Evolutionary conservation across 306 rosid genomes (phyloP).

Genomic region (Vigna mungo): DNA sequence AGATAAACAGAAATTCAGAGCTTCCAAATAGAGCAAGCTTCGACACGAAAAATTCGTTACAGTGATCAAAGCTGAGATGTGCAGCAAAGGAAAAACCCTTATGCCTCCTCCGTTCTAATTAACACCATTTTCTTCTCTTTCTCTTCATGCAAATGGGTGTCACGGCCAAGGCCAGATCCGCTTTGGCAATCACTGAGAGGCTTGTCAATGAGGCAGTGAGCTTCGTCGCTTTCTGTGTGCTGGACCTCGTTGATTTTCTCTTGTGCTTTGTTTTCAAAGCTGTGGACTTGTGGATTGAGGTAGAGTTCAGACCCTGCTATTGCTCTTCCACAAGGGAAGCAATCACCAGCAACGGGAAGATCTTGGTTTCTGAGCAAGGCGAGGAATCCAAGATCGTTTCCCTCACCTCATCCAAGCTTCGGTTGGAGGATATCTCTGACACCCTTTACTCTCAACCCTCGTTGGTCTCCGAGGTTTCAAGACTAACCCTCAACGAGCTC

Average conservation of each 20-base stretch:
- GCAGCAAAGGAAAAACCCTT: too few relatives aligned
- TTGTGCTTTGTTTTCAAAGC: slow-evolving; percentile 72
- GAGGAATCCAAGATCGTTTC: slow-evolving; percentile 79
- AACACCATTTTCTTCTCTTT: background rate
- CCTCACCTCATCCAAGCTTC: slow-evolving; percentile 62
- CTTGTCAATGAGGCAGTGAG: slow-evolving; percentile 70
- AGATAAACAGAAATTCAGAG: too few relatives aligned
- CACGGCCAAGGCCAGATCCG: slow-evolving; percentile 53
- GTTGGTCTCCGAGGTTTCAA: slow-evolving; percentile 71
- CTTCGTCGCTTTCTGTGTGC: slow-evolving; percentile 62
- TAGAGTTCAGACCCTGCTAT: slow-evolving; percentile 84
- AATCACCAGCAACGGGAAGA: slow-evolving; percentile 72
- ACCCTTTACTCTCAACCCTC: slow-evolving; percentile 86
- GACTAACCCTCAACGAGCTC: slow-evolving; percentile 52
- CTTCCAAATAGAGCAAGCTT: too few relatives aligned
- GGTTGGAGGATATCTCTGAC: slow-evolving; percentile 83
- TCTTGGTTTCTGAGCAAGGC: slow-evolving; percentile 83
- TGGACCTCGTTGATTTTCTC: slow-evolving; percentile 70
- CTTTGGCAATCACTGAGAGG: slow-evolving; percentile 51
- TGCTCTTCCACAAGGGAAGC: slow-evolving; percentile 77
- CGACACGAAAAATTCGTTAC: too few relatives aligned
- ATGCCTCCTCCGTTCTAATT: too few relatives aligned
- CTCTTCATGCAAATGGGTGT: slow-evolving; percentile 45
- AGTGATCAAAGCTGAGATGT: too few relatives aligned
- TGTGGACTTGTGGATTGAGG: slow-evolving; percentile 74